phyloP scores from a whole-genome alignment of 2,329 filamentous ascomycete species.

The Fusarium musae region DNA sequence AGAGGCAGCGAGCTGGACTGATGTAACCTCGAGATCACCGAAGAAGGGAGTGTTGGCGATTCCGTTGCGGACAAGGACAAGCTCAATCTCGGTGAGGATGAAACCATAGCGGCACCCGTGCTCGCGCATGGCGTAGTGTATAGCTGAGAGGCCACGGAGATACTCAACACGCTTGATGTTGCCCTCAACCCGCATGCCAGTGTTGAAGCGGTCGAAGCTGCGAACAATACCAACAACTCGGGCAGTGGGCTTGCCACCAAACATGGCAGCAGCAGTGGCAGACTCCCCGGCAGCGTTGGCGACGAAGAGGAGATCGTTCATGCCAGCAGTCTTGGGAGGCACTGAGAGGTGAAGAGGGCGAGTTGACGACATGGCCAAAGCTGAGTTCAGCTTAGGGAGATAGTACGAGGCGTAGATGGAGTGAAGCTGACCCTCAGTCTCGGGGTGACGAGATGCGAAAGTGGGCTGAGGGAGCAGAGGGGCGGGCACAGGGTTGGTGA shows the following conservation, averaged over 20 bases:
- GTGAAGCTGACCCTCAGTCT: constrained; percentile 81
- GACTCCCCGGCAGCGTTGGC: constrained; percentile 69
- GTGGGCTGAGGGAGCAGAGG: constrained; percentile 69
- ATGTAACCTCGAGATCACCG: constrained; percentile 83
- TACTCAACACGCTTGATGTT: constrained; percentile 90
- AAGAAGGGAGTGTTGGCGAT: constrained; percentile 79
- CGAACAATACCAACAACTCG: constrained; percentile 88
- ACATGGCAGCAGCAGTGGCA: constrained; percentile 64
- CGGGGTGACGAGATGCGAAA: constrained; percentile 73
- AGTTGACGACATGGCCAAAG: constrained; percentile 79
- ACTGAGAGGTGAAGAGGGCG: constrained; percentile 67
- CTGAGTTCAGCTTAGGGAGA: constrained; percentile 86
- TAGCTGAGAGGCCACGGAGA: constrained; percentile 83
- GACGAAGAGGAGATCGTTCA: constrained; percentile 70
- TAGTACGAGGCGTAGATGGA: constrained; percentile 82
- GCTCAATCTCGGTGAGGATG: constrained; percentile 95
- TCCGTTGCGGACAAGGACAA: constrained; percentile 88
- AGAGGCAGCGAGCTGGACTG: constrained; percentile 65
- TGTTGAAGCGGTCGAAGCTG: constrained; percentile 94
- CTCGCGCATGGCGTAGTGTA: constrained; percentile 93
- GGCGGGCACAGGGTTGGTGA: constrained; percentile 73
- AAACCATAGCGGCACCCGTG: constrained; percentile 94
- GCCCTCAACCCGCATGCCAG: constrained; percentile 87
- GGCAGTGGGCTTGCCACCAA: constrained; percentile 59
- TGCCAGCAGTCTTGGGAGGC: constrained; percentile 49